A percentile compares a stretch with the other conserved stretches of the same genome.
Evolutionary conservation across 139 green algal species (phyloP).

Genomic region (Chlorella sp.): DNA sequence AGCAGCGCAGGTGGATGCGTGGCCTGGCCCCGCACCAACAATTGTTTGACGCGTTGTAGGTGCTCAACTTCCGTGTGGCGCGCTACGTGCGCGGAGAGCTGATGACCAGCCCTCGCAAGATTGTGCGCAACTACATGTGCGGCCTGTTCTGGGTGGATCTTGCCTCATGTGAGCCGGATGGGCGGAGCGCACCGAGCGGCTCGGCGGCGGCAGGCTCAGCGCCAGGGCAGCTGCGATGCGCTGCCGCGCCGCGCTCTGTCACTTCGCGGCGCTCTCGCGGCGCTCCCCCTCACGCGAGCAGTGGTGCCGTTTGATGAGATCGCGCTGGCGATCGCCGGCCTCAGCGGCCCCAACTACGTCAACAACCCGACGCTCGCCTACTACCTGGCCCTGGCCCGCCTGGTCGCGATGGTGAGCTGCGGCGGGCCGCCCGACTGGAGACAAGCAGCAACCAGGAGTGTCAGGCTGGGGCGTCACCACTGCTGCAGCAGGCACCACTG

Average conservation of each 20-base stretch:
- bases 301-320: slow-evolving; percentile 31
- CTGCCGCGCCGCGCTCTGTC: too few relatives aligned
- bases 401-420: slow-evolving; percentile 17
- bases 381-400: slow-evolving; percentile 19
- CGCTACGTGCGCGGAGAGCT: slow-evolving; percentile 24
- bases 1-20: too few relatives aligned
- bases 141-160: slow-evolving; percentile 10
- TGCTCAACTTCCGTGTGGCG: slow-evolving; percentile 24
- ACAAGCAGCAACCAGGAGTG: too few relatives aligned
- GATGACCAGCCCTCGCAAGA: slow-evolving; percentile 7
- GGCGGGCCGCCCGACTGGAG: too few relatives aligned
- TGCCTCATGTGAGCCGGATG: slow-evolving; percentile 13
- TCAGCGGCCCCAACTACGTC: slow-evolving; percentile 15
- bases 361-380: slow-evolving; percentile 2
- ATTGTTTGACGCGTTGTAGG: too few relatives aligned
- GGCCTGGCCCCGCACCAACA: too few relatives aligned
- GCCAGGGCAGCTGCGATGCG: too few relatives aligned
- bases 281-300: background rate
- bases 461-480: too few relatives aligned
- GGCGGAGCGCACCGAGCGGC: too few relatives aligned
- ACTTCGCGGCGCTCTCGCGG: too few relatives aligned
- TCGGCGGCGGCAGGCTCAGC: too few relatives aligned
- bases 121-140: slow-evolving; percentile 16
- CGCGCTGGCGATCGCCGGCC: slow-evolving; percentile 23
- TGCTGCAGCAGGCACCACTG: too few relatives aligned